Evolutionary conservation across 1,284 basidiomycete species (phyloP).

Genomic region (Lentinula novae-zelandiae): DNA sequence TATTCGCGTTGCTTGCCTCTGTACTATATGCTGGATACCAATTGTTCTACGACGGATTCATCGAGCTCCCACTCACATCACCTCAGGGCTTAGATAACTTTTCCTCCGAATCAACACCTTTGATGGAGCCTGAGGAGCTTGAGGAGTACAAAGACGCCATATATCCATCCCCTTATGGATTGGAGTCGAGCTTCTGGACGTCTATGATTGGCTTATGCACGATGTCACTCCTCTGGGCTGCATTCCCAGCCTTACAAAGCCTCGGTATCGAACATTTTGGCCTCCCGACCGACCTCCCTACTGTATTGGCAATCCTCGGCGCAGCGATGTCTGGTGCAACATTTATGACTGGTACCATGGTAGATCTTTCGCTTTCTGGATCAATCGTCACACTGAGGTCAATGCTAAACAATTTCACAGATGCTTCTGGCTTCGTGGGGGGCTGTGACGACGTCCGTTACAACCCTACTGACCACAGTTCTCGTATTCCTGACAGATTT

Average conservation of each 20-base stretch:
- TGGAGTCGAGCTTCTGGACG: constrained; percentile 7
- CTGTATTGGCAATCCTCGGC: neutral
- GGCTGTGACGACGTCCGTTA: neutral
- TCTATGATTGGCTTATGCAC: constrained; percentile 3
- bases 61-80: neutral
- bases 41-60: neutral
- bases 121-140: neutral
- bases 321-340: neutral
- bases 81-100: neutral
- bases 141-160: constrained; percentile 2
- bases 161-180: neutral
- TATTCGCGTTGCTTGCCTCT: neutral
- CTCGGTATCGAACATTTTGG: constrained; percentile 1
- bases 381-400: neutral
- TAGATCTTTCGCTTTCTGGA: neutral
- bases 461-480: neutral
- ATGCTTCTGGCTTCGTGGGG: constrained; percentile 7
- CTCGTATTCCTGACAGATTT: neutral
- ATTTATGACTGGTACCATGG: constrained; percentile 8
- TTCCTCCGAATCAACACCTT: neutral
- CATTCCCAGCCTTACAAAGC: constrained; percentile 2
- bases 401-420: neutral
- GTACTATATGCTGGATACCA: constrained; percentile 3
- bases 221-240: neutral
- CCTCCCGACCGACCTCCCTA: neutral